These are phyloP conservation scores for Barnettozyma populi DNA, from an alignment of 805 yeast genomes.

Conservation along the genomic window DNA sequence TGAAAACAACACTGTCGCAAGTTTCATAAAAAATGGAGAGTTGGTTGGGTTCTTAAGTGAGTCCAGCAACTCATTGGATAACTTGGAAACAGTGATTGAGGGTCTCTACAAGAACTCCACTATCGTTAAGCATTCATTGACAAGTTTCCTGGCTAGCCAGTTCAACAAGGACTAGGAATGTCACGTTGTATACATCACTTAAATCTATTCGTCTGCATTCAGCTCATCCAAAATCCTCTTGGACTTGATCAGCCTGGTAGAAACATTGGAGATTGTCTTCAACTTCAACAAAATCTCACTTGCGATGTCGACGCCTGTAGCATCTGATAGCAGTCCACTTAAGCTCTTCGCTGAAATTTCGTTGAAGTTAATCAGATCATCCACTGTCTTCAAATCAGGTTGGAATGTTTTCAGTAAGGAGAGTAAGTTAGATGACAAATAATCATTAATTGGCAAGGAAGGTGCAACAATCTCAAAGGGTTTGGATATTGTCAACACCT, in stretches of 20 bases:
- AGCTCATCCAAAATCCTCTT: slow-evolving; percentile 21
- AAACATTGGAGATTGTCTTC: slow-evolving; percentile 16
- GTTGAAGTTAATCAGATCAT: slow-evolving; percentile 24
- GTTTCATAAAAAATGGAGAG: slow-evolving; percentile 52
- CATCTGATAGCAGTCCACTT: slow-evolving; percentile 27
- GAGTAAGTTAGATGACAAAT: slow-evolving; percentile 28
- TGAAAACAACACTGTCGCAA: slow-evolving; percentile 38
- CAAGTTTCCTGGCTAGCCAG: slow-evolving; percentile 5
- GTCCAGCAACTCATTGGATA: slow-evolving; percentile 14
- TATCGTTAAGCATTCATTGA: slow-evolving; percentile 6
- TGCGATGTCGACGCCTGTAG: slow-evolving; percentile 32
- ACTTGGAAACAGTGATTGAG: slow-evolving; percentile 6
- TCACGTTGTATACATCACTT: not conserved
- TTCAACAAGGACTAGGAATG: not conserved
- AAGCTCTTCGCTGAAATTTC: slow-evolving; percentile 20
- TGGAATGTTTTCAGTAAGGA: slow-evolving; percentile 17
- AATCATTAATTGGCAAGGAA: slow-evolving; percentile 29
- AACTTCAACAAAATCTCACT: slow-evolving; percentile 23
- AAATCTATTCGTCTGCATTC: slow-evolving; percentile 10
- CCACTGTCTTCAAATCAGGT: slow-evolving; percentile 16
- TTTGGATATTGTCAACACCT: slow-evolving; percentile 57
- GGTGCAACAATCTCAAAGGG: slow-evolving; percentile 58
- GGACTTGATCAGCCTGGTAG: slow-evolving; percentile 20
- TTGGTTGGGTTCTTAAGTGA: slow-evolving; percentile 58
- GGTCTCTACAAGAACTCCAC: slow-evolving; percentile 4